Percentiles rank a stretch among this genome's conserved stretches.
Conservation (phyloP, 345 rosid species). For the Triadica sebifera region DNA sequence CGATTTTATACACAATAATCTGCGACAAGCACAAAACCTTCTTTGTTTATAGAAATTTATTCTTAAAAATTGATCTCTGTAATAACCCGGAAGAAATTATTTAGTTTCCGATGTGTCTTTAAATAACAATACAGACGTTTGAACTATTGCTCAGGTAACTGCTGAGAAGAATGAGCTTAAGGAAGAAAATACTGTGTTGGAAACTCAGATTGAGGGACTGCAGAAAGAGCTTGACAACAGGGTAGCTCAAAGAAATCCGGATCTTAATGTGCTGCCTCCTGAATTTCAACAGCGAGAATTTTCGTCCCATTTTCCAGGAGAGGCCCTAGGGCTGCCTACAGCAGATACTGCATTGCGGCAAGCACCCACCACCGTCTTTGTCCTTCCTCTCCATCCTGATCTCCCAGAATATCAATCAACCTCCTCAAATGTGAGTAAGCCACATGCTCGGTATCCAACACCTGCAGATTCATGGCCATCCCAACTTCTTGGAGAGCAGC, state of each 20-base stretch:
- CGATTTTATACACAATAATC: background rate
- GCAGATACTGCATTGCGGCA: conserved; percentile 45
- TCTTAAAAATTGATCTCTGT: background rate
- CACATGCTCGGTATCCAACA: conserved; percentile 81
- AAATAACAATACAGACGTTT: background rate
- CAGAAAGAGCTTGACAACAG: conserved; percentile 49
- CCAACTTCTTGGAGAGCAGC: conserved; percentile 50
- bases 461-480: conserved; percentile 80
- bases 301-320: conserved; percentile 31
- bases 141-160: conserved; percentile 48
- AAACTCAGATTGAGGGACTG: conserved; percentile 56
- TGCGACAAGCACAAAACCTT: background rate
- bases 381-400: conserved; percentile 60
- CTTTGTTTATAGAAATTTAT: background rate
- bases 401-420: conserved; percentile 37
- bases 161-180: conserved; percentile 74
- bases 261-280: conserved; percentile 53
- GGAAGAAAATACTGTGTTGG: conserved; percentile 74
- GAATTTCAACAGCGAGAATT: conserved; percentile 43
- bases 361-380: conserved; percentile 54
- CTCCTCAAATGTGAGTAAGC: conserved; percentile 61
- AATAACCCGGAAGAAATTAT: background rate
- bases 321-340: conserved; percentile 26
- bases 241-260: conserved; percentile 46
- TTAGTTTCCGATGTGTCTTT: background rate